A percentile compares a stretch with the other conserved stretches of the same genome.
phyloP scores from a whole-genome alignment of 1,284 basidiomycete genomes.

The Fomitiporia mediterranea region DNA sequence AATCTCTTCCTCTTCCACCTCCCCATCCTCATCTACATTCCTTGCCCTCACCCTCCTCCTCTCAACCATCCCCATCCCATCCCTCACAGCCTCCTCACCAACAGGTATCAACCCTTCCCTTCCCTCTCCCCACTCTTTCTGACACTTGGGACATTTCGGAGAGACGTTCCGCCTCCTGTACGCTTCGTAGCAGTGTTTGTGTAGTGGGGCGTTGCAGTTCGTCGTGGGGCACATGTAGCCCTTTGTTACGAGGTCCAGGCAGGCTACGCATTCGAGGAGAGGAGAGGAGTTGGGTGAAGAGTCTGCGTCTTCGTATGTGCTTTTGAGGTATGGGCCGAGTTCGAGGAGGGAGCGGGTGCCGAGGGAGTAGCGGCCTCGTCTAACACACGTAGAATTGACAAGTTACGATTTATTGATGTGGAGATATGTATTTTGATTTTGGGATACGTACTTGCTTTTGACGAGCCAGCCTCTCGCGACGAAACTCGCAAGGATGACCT shows the following conservation, averaged over 20 bases:
- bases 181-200: conserved; percentile 59
- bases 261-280: conserved; percentile 71
- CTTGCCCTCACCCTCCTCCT: conserved; percentile 36
- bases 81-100: conserved; percentile 60
- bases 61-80: conserved; percentile 56
- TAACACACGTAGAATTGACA: conserved; percentile 30
- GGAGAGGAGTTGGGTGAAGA: too few relatives aligned
- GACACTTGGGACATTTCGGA: conserved; percentile 61
- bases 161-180: conserved; percentile 42
- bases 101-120: conserved; percentile 44
- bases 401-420: conserved; percentile 4
- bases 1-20: conserved; percentile 40
- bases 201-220: conserved; percentile 64
- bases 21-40: conserved; percentile 36
- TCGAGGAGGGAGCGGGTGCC: conserved; percentile 73
- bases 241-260: conserved; percentile 67
- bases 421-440: not conserved
- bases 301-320: conserved; percentile 63
- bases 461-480: conserved; percentile 77
- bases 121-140: conserved; percentile 41
- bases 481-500: conserved; percentile 71
- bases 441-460: conserved; percentile 62
- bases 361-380: conserved; percentile 72
- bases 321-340: conserved; percentile 67
- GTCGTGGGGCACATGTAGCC: conserved; percentile 60